Conservation (phyloP, 2,329 filamentous ascomycete species). For the Trichoderma oligosporum region DNA sequence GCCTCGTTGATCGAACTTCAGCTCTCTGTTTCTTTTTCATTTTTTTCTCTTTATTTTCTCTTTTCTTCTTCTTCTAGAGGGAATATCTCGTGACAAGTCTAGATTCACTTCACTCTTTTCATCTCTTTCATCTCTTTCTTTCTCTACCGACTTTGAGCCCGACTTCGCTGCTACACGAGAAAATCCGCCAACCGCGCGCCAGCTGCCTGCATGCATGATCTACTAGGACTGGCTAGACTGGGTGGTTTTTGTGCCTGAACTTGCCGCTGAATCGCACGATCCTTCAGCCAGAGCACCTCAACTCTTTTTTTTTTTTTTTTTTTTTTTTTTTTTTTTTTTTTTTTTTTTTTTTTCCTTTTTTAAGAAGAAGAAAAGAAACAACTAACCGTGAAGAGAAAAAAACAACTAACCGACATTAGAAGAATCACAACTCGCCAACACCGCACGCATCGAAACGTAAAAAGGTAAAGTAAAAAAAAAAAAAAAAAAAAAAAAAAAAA, state of each 20-base stretch:
- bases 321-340: too few species aligned
- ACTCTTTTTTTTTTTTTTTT: too few species aligned
- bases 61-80: background rate
- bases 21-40: background rate
- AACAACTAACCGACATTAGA: too few species aligned
- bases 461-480: too few species aligned
- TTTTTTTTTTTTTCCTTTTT: too few species aligned
- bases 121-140: background rate
- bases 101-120: conserved; percentile 10
- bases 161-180: background rate
- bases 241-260: background rate
- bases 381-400: too few species aligned
- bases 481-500: background rate
- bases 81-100: conserved; percentile 8
- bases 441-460: background rate
- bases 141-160: background rate
- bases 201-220: conserved; percentile 7
- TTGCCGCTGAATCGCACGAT: background rate
- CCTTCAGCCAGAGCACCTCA: too few species aligned
- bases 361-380: too few species aligned
- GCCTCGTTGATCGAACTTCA: conserved; percentile 8
- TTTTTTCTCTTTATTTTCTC: background rate
- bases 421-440: background rate
- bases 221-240: conserved; percentile 6
- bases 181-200: background rate